Percentiles rank a stretch among this genome's conserved stretches.
Conservation (phyloP, 257 asterid genomes). For the Solanum medicagineum region DNA sequence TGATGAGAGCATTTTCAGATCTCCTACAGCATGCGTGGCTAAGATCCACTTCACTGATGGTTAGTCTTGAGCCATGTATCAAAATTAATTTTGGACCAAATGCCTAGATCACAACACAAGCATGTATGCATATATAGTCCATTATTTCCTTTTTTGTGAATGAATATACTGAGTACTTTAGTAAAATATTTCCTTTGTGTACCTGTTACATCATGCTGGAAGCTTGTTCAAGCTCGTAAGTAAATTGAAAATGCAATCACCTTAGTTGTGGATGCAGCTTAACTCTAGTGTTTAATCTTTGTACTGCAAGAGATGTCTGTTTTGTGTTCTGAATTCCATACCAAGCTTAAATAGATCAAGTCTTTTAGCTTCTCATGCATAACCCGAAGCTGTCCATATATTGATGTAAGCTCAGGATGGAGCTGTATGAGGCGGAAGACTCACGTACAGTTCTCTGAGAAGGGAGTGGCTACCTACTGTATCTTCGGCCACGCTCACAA, state of each 20-base stretch:
- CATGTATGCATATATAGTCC: neutral
- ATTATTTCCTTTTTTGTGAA: neutral
- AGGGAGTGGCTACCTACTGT: neutral
- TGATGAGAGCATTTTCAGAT: conserved; percentile 22
- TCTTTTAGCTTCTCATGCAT: neutral
- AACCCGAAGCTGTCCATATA: neutral
- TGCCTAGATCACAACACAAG: neutral
- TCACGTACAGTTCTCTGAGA: neutral
- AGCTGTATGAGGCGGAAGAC: neutral
- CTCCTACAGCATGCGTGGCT: conserved; percentile 28
- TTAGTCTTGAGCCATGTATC: conserved; percentile 5
- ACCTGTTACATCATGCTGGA: neutral
- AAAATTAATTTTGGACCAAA: neutral
- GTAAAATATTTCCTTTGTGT: neutral
- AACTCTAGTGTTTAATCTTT: neutral
- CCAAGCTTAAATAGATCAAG: neutral
- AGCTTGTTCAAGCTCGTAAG: neutral
- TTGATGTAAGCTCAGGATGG: neutral
- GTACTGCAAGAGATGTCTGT: neutral
- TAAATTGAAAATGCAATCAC: neutral
- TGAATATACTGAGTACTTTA: neutral
- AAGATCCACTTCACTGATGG: conserved; percentile 14
- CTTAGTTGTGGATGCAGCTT: neutral
- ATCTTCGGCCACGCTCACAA: neutral
- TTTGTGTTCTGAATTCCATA: neutral